Evolutionary conservation across 2,329 filamentous ascomycete species (phyloP).

Genomic region (Thielaviopsis populi): DNA sequence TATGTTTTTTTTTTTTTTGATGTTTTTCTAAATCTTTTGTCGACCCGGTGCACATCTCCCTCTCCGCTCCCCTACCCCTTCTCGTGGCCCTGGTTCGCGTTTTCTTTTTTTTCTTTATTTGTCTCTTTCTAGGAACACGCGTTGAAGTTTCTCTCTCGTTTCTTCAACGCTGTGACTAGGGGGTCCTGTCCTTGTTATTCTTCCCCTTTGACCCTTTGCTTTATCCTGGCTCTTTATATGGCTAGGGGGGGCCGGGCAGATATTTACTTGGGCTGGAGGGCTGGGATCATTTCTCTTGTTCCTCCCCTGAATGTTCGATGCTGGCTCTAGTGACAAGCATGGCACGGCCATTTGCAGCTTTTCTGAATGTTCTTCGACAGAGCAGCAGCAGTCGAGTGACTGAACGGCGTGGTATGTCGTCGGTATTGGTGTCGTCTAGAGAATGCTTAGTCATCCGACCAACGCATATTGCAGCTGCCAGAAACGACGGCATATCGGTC

Average conservation of each 20-base stretch:
- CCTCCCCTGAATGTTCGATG: constrained; percentile 8
- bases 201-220: not conserved
- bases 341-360: constrained; percentile 12
- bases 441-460: not conserved
- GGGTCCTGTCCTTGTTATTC: constrained; percentile 2
- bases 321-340: constrained; percentile 12
- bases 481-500: not conserved
- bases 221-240: not conserved
- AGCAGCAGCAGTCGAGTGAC: not conserved
- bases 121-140: constrained; percentile 4
- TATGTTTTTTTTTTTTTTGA: not conserved
- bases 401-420: too few species aligned
- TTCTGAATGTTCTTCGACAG: constrained; percentile 7
- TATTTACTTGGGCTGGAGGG: not conserved
- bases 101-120: not conserved
- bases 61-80: not conserved
- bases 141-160: constrained; percentile 1
- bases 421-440: too few species aligned
- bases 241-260: not conserved
- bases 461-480: too few species aligned
- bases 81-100: constrained; percentile 2
- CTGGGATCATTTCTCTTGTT: constrained; percentile 5
- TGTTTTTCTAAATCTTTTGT: too few species aligned
- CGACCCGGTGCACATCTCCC: not conserved
- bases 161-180: constrained; percentile 8